Evolutionary conservation across 192 early-diverging fungal species (phyloP), one percentile per base, ranked within the genome.

Genomic region (Backusella tuberculispora): DNA sequence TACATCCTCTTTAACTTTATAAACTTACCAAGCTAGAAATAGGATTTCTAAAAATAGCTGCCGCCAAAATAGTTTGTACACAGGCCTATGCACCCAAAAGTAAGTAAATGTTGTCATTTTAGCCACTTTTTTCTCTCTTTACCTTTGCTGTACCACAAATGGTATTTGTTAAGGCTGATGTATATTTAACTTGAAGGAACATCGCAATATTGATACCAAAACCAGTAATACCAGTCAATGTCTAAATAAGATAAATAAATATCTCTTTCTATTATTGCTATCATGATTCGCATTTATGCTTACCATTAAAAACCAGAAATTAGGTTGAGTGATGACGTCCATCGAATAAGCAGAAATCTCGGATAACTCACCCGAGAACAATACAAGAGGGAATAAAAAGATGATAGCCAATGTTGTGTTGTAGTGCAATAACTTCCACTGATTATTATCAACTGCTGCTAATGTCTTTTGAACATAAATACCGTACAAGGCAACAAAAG

Each of bases 401-500:
- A 88, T 14, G 40, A 90, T 87, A 24, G 88, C 85, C 24, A 90
- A 76, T 8, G 87, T 80, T 0, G 89, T 90, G 76, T 90, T 90
- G 77, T 90, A 90, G 70, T 90, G 89, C 15, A 90, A 76, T 9
- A 90, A 77, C 0, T 85, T 84, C 89, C 89, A 90, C 79, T 90
- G 85, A 53, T 90, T 88, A 76, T 90, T 90, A 15, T 90, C 88
- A 14, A 90, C 85, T 8, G 79, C 44, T 7, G 60, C 47, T 7
- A 90, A 77, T 2, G 87, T 88, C 83, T 90, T 90, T 77, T 90
- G 89, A 13, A 90, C 89, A 74, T 88, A 90, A 68, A 90, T 90
- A 45, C 89, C 89, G 73, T 90, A 90, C 21, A 90, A 77, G 3
- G 89, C 89, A 10, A 90, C 89, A 81, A 90, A 90, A 38, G 87